These are phyloP conservation scores for Cystoisospora suis DNA, from an alignment of 169 alveolate genomes.

Conservation along the genomic window DNA sequence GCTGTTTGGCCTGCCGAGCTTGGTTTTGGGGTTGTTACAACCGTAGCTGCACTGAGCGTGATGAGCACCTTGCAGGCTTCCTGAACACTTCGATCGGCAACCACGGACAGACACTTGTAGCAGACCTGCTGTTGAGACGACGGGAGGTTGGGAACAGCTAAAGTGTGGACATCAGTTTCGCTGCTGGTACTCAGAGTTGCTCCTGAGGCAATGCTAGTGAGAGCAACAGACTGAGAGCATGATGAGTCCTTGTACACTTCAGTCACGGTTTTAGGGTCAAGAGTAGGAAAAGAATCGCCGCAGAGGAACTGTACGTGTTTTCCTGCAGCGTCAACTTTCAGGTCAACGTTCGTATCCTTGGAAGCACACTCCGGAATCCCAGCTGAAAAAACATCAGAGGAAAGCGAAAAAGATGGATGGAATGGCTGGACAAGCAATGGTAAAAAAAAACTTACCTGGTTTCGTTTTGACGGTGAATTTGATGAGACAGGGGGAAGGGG, in stretches of 20 bases:
- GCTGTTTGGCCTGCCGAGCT: no score
- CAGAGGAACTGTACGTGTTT: background rate
- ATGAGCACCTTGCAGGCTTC: no score
- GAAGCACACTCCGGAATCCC: background rate
- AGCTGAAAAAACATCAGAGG: background rate
- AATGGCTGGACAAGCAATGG: background rate
- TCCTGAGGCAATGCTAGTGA: background rate
- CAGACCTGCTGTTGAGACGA: background rate
- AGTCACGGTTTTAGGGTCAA: background rate
- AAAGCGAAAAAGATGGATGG: background rate
- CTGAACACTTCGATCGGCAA: background rate
- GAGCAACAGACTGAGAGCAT: no score
- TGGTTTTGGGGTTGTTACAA: no score
- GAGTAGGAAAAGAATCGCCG: background rate
- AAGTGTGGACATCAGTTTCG: background rate
- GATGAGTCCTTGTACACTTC: constrained; percentile 4
- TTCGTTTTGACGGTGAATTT: background rate
- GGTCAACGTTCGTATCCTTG: background rate
- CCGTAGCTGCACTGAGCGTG: no score
- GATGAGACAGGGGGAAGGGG: background rate
- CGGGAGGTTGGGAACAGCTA: background rate
- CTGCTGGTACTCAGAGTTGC: background rate
- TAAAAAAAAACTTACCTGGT: background rate
- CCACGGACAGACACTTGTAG: no score
- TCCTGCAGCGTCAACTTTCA: background rate